Evolutionary conservation across 2,329 filamentous ascomycete genomes (phyloP).

Genomic region (Claviceps sp.): DNA sequence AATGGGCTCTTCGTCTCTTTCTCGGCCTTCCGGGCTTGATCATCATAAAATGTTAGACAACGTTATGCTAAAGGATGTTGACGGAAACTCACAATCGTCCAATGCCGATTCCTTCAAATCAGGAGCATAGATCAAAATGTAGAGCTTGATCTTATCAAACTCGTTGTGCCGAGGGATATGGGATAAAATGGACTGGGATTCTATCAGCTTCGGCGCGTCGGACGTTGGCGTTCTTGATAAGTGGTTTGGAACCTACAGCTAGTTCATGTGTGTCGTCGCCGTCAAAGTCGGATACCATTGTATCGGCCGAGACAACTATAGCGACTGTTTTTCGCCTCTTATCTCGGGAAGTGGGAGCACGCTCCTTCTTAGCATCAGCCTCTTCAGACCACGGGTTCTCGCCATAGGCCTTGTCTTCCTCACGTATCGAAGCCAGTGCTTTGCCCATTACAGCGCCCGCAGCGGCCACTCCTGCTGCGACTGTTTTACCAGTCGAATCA

Average conservation of each 20-base stretch:
- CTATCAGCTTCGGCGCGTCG: conserved; percentile 3
- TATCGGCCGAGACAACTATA: conserved; percentile 74
- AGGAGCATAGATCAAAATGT: conserved; percentile 82
- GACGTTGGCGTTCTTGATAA: background rate
- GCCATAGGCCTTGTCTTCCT: conserved; percentile 71
- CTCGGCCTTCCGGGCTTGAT: conserved; percentile 55
- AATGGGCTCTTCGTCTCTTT: conserved; percentile 48
- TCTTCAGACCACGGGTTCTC: conserved; percentile 92
- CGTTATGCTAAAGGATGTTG: conserved; percentile 59
- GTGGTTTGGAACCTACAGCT: conserved; percentile 48
- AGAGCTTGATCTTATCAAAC: conserved; percentile 60
- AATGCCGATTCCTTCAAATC: conserved; percentile 53
- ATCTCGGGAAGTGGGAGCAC: conserved; percentile 20
- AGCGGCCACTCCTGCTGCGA: conserved; percentile 69
- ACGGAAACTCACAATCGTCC: conserved; percentile 39
- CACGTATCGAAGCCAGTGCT: conserved; percentile 68
- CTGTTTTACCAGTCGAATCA: conserved; percentile 67
- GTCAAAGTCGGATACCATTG: conserved; percentile 42
- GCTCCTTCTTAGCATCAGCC: conserved; percentile 52
- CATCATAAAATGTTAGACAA: conserved; percentile 74
- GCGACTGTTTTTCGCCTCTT: conserved; percentile 66
- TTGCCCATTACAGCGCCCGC: conserved; percentile 73
- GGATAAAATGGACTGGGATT: conserved; percentile 63
- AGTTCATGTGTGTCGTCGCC: conserved; percentile 58
- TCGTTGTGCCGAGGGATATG: conserved; percentile 72